Base-by-base conservation (phyloP, 257 asterid species). In the Petunia axillaris region DNA sequence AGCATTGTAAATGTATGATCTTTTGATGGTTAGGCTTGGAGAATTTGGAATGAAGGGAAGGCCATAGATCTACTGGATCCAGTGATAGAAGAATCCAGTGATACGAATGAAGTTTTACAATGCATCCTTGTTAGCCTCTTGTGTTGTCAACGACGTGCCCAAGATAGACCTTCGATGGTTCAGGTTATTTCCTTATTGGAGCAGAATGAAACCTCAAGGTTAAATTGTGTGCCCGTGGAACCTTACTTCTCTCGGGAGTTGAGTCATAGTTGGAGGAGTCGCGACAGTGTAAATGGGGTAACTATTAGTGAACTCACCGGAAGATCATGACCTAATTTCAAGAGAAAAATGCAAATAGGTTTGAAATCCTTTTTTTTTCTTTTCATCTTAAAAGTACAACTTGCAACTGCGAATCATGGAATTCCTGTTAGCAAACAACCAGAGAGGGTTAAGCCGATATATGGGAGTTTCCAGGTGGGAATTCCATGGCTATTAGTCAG, bases 121-220 rank as follows among this genome's bases (percentile, higher is more conserved):
- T 89, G 87, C 84, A 60, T 89, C 78, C 88, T 84, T 39, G 54
- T 87, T 14, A 91, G 93, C 3, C 82, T 89, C 14, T 15, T 86
- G 67, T 87, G 93, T 83, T 89, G 82, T 16, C 88, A 89, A 14
- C 84, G 83, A 6, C 43, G 38, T 11, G 1, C 82, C 2, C 78
- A 86, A 43, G 89, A 79, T 6, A 83, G 90, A 77, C 88, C 91
- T 2, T 80, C 79, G 0, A 86, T 85, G 85, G n/a, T 63, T 39
- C 80, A 84, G 48, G 90, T 87, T 64, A 84, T 86, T 52, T 55
- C 70, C 54, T 81, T 89, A 89, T 75, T 89, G 13, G 59, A 71
- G n/a, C 87, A 86, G 57, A 79, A 75, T 25, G 86, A 86, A 73
- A 39, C 75, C 48, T 70, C 76, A 52, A 53, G 8, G 52, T 37